A percentile compares a stretch with the other conserved stretches of the same genome.
These are phyloP conservation scores for Solanum chilense DNA, from an alignment of 257 asterid genomes.

Conservation along the genomic window DNA sequence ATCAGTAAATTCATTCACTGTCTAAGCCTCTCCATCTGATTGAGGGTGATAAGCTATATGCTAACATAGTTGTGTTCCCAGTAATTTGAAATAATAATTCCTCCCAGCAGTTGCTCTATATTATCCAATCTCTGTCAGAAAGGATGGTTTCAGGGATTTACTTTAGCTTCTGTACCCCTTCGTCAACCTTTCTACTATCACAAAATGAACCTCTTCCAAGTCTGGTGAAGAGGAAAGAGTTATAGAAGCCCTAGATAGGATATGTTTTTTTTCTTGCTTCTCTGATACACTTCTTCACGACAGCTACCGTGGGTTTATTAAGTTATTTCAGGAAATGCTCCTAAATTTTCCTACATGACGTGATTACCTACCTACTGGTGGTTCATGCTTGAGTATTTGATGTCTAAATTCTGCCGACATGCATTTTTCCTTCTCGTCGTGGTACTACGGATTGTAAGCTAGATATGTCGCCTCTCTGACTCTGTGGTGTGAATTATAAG, in stretches of 20 bases:
- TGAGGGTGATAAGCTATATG: not conserved
- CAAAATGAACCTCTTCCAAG: not conserved
- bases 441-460: not conserved
- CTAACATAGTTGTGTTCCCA: not conserved
- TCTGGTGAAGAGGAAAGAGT: not conserved
- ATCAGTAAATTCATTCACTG: not conserved
- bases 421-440: not conserved
- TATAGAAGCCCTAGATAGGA: not conserved
- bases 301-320: not conserved
- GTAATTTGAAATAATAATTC: not conserved
- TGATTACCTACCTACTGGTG: not conserved
- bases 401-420: not conserved
- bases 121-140: not conserved
- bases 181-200: not conserved
- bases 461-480: not conserved
- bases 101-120: not conserved
- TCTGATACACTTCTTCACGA: not conserved
- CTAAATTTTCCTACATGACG: not conserved
- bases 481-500: not conserved
- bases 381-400: not conserved
- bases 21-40: not conserved
- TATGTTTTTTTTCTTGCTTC: not conserved
- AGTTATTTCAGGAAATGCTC: not conserved
- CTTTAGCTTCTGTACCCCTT: not conserved
- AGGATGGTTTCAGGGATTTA: not conserved